Base-by-base conservation (phyloP, 2,329 filamentous ascomycete genomes). In the Colletotrichum filicis region DNA sequence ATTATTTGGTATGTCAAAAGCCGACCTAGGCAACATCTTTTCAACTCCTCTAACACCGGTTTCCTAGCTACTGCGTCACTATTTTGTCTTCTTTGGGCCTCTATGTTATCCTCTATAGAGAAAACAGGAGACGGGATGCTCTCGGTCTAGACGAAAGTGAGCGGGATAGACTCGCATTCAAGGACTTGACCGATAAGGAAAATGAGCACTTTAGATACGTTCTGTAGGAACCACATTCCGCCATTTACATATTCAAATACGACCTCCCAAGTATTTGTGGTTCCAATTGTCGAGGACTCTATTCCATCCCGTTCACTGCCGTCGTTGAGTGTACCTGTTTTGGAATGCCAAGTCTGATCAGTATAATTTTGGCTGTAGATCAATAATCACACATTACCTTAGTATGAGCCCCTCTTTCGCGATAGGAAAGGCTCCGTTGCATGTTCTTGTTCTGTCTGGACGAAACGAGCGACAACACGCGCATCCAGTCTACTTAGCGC, bases 131-230 rank as follows among this genome's bases (percentile, higher is more conserved):
- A 59, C 85, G 89, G 61, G 85, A 86, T 24, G 75, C 74, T 0
- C 52, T 90, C 5, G 80, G 86, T 0, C 76, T 89, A 7, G 87
- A 93, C 75, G 90, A 93, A 74, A 79, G 82, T 14, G 91, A 94
- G 76, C 85, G 90, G 64, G 92, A 90, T 59, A 90, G 89, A 75
- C 78, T 92, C 63, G 92, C 91, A 0, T 94, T 94, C 73, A 86
- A 90, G 66, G 92, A 93, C 78, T 80, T 93, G 74, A 93, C 92
- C 0, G 92, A 94, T 76, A 90, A 89, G 79, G 85, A 93, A 80
- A 93, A 94, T 76, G 86, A 87, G 1, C 91, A 91, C 77, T 94
- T 94, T 76, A 83, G 87, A 76, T 94, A 93, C 74, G 88, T 87
- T 3, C 72, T 69, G 52, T 74, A 26, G 11, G 4, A 35, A 35